A percentile compares a stretch with the other conserved stretches of the same genome.
phyloP scores from a whole-genome alignment of 129 eudicot genomes.

The Arctium lappa region DNA sequence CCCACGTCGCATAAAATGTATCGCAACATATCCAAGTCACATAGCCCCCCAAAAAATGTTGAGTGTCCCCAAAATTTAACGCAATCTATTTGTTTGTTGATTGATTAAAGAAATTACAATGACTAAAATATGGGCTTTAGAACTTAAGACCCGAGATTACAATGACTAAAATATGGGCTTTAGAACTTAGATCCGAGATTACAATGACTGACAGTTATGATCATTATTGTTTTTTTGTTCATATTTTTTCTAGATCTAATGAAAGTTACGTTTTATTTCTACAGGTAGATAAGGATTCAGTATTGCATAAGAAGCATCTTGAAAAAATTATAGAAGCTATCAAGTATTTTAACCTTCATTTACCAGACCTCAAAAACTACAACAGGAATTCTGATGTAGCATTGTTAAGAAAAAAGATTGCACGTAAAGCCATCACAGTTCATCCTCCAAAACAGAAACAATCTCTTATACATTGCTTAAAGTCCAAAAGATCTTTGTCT shows the following conservation, averaged over 20 bases:
- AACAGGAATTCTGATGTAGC: not conserved
- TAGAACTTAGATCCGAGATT: not conserved
- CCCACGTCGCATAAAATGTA: no score
- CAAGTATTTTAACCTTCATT: slow-evolving; percentile 7
- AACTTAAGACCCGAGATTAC: not conserved
- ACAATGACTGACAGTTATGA: not conserved
- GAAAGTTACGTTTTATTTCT: not conserved
- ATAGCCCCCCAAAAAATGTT: no score
- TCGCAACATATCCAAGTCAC: no score
- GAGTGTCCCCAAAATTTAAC: no score
- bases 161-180: no score
- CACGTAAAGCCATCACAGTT: not conserved
- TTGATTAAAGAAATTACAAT: no score
- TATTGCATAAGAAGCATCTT: slow-evolving; percentile 18
- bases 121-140: no score
- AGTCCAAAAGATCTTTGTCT: not conserved
- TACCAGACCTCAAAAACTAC: slow-evolving; percentile 15
- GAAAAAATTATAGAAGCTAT: slow-evolving; percentile 22
- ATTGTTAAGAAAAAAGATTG: slow-evolving; percentile 20
- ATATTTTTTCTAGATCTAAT: not conserved
- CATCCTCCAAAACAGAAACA: not conserved
- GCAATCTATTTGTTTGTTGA: no score
- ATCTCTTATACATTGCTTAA: not conserved
- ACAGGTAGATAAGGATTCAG: slow-evolving; percentile 23
- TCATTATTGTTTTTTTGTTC: not conserved